Evolutionary conservation across 106 monocot species (phyloP), one percentile per base, ranked within the genome.

Genomic region (Ottelia alismoides): DNA sequence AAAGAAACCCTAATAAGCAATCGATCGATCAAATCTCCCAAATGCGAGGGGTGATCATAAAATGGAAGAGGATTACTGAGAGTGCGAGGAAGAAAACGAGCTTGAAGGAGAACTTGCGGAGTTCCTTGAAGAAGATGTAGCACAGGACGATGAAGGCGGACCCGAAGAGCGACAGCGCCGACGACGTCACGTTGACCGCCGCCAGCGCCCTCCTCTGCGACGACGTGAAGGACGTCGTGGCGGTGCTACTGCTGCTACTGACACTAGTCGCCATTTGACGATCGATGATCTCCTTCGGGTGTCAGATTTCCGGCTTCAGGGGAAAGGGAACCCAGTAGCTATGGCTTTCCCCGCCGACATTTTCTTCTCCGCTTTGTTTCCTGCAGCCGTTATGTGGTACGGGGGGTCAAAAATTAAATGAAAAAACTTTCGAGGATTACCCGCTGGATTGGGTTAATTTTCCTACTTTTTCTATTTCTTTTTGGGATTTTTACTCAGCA

Each of bases 101-200:
- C 60, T 82, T 98, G 82, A 98, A 98, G 21, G 98, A 98, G 75
- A 98, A 98, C 65, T 98, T 98, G 60, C 79, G 98, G 57, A 98
- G 98, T 58, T 98, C 98, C 64, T 75, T 85, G 72, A 98, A 98
- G 64, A 98, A 59, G 48, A 90, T 46, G 53, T 98, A 98, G 68
- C 98, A 98, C 20, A 98, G 66, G 19, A 90, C 98, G 60, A 98
- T 90, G 63, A 98, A 98, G 19, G 85, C 66, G 40, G 98, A 98
- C 1, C 98, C 98, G 2, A 55, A 64, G 1, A 98, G 72, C 0
- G 98, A 98, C 31, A 98, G 65, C 28, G 82, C 31, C 20, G 98
- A 85, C 47, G 89, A 64, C 22, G 70, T 66, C 52, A 66, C 72
- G 60, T 79, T 70, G 27, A 90, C 82, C 27, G 75, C 85, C 43